Base-by-base conservation (phyloP, 257 asterid species). In the Plantago elongata region DNA sequence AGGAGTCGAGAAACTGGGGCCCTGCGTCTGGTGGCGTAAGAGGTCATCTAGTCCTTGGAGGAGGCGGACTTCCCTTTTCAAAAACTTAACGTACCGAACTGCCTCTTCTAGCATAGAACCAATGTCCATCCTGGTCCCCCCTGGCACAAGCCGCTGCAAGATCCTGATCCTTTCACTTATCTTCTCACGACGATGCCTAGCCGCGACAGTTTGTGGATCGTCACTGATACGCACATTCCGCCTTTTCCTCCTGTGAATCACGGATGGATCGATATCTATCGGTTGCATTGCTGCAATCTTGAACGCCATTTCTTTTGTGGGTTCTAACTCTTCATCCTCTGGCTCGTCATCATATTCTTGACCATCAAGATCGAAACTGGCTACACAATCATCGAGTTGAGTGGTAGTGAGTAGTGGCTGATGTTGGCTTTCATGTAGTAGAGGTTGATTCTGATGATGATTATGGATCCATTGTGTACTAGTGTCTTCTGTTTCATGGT, bases 251-350 rank as follows among this genome's bases (percentile, higher is more conserved):
- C 75, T 80, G 5, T 84, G 72, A 49, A 90, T 61, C 0, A 93
- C 72, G 51, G 89, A 78, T 0, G 96, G 96, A 60, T 90, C 97
- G 61, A 90, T 82, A 62, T 87, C 97, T 3, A 90, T 87, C 0
- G 97, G 96, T 54, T 90, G 97, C 97, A 90, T 87, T 60, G 96
- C 74, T 1, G 97, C 97, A 42, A 90, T 87, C 68, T 83, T 90
- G 88, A 90, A 90, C 94, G 84, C 81, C 95, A 87, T 87, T 63
- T 87, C 97, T 22, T 87, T 90, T 87, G 83, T 82, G 49, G 95
- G 83, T 11, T 90, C 97, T 5, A 90, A 65, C 29, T 87, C 89
- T 30, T 90, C 62, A 38, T 34, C 40, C 40, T 58, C 95, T 13
- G 27, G 13, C 22, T 34, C 63, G 5, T 47, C 16, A 8, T 49